Conservation (phyloP, 441 rosid genomes). For the Adansonia grandidieri region DNA sequence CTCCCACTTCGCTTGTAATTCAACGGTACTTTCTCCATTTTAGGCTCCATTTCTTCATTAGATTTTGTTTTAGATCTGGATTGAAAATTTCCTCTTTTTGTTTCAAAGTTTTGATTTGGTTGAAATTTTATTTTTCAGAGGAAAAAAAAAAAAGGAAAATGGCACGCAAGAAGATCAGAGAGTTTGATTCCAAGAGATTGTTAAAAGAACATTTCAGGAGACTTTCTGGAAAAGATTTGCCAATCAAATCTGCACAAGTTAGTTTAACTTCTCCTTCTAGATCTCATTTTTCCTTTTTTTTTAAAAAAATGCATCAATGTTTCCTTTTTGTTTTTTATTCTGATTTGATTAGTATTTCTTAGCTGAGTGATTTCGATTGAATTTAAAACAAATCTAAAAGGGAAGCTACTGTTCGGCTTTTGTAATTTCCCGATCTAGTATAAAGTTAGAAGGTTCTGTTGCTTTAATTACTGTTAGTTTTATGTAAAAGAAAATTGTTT, state of each 20-base stretch:
- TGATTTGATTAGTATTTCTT: constrained; percentile 3
- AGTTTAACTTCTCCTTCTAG: constrained; percentile 16
- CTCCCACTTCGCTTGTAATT: neutral
- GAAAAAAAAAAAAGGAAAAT: constrained; percentile 29
- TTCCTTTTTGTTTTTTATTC: neutral
- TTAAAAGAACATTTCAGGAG: constrained; percentile 70
- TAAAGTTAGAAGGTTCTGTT: neutral
- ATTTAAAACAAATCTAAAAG: neutral
- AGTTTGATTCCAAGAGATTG: constrained; percentile 73
- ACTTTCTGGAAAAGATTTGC: constrained; percentile 54
- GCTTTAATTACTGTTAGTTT: neutral
- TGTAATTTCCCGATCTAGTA: neutral
- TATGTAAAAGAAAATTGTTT: neutral
- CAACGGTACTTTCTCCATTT: constrained; percentile 29
- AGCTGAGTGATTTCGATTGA: neutral
- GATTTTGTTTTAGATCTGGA: constrained; percentile 8
- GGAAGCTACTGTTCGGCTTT: neutral
- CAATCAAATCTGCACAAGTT: constrained; percentile 70
- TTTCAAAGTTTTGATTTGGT: constrained; percentile 19
- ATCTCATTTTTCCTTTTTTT: constrained; percentile 14
- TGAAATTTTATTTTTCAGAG: constrained; percentile 13
- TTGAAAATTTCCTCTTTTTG: neutral
- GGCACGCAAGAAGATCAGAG: constrained; percentile 89
- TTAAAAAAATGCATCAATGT: constrained; percentile 21
- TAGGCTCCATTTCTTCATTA: neutral